A percentile compares a stretch with the other conserved stretches of the same genome.
Conservation (phyloP, 257 asterid species). For the Solanum ossicruentum region DNA sequence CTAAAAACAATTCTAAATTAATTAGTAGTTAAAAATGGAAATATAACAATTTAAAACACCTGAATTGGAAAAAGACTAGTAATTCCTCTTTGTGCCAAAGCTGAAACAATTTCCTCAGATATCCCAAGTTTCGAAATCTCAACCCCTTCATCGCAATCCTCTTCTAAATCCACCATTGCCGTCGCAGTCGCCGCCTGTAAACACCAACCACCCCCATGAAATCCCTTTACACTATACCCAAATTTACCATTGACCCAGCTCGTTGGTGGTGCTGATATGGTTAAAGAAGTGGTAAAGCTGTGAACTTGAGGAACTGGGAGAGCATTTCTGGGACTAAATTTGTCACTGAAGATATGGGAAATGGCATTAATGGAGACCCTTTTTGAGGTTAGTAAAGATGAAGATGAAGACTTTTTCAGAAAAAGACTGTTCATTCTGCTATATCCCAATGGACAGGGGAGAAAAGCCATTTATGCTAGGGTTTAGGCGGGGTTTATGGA, state of each 20-base stretch:
- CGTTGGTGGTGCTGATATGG: neutral
- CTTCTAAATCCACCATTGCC: constrained; percentile 49
- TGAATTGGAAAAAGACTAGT: constrained; percentile 77
- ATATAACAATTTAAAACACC: constrained; percentile 23
- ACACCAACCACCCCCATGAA: constrained; percentile 31
- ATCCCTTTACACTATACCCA: constrained; percentile 15
- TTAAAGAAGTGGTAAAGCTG: constrained; percentile 5
- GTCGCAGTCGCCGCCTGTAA: constrained; percentile 37
- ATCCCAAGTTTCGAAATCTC: constrained; percentile 83
- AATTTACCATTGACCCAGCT: neutral
- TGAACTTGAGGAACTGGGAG: neutral
- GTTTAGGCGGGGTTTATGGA: constrained; percentile 41
- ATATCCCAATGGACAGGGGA: neutral
- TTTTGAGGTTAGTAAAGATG: constrained; percentile 23
- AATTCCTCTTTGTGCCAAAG: constrained; percentile 60
- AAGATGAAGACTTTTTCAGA: constrained; percentile 33
- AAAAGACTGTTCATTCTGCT: constrained; percentile 38
- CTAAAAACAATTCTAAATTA: neutral
- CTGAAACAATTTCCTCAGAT: constrained; percentile 41
- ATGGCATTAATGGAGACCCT: constrained; percentile 30
- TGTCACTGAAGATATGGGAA: constrained; percentile 20
- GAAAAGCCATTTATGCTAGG: neutral
- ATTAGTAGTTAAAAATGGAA: neutral
- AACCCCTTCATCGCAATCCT: constrained; percentile 42
- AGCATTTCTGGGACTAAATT: constrained; percentile 9